These are phyloP conservation scores for Tricholoma matsutake DNA, from an alignment of 768 basidiomycete genomes.

Conservation along the genomic window DNA sequence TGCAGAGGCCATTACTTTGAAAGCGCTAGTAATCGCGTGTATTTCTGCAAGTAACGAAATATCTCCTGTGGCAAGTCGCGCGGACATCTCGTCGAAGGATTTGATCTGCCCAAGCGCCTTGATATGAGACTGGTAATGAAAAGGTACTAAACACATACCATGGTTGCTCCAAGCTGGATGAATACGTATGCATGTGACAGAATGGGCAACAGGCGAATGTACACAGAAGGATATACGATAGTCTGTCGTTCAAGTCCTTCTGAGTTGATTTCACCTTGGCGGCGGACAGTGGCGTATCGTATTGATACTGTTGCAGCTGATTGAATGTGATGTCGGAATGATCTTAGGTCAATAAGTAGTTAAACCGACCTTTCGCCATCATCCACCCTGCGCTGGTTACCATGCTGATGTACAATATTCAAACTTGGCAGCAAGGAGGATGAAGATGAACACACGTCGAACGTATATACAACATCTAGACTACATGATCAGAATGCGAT, in stretches of 20 bases:
- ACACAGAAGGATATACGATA: slow-evolving; percentile 69
- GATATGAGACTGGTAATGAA: not conserved
- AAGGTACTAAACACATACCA: slow-evolving; percentile 37
- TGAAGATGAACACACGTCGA: slow-evolving; percentile 42
- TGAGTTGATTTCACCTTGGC: slow-evolving; percentile 55
- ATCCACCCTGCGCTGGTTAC: slow-evolving; percentile 57
- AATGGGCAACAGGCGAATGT: slow-evolving; percentile 70
- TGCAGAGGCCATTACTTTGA: slow-evolving; percentile 60
- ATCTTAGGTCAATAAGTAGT: not conserved
- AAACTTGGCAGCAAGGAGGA: not conserved
- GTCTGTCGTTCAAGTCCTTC: slow-evolving; percentile 62
- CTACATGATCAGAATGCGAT: not conserved
- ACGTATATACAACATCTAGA: slow-evolving; percentile 72
- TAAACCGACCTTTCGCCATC: slow-evolving; percentile 55
- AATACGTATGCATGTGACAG: slow-evolving; percentile 69
- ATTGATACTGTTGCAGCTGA: slow-evolving; percentile 61
- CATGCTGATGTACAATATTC: slow-evolving; percentile 44
- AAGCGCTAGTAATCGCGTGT: slow-evolving; percentile 66
- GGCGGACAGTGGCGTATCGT: slow-evolving; percentile 68
- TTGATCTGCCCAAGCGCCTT: slow-evolving; percentile 32
- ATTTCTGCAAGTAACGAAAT: slow-evolving; percentile 65
- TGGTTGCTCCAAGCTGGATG: slow-evolving; percentile 55
- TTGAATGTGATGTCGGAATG: not conserved
- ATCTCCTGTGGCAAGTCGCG: slow-evolving; percentile 52
- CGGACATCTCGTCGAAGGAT: slow-evolving; percentile 48